These are phyloP conservation scores for Corylus heterophylla DNA, from an alignment of 306 rosid genomes.

Conservation along the genomic window DNA sequence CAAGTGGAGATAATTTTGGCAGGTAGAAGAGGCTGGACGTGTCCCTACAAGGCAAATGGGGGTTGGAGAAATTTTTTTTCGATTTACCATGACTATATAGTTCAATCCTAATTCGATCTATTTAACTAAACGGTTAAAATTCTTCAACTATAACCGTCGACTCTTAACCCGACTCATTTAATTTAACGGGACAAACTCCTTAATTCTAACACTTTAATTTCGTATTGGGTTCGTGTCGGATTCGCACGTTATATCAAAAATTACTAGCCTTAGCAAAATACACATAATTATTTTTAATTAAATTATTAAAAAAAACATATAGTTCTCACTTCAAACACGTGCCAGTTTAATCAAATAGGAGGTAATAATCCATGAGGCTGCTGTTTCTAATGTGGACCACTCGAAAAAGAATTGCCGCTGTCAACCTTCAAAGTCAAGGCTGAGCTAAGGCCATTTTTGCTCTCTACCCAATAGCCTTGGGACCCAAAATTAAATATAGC, in stretches of 20 bases:
- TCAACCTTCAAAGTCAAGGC: conserved; percentile 43
- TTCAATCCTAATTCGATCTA: too few species aligned
- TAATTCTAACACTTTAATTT: neutral
- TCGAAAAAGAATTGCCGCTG: neutral
- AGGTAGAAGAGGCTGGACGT: neutral
- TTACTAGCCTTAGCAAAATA: too few species aligned
- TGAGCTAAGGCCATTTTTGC: conserved; percentile 7
- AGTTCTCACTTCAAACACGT: neutral
- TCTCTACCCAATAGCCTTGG: neutral
- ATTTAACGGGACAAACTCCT: too few species aligned
- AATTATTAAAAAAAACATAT: too few species aligned
- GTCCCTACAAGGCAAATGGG: neutral
- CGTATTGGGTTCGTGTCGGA: too few species aligned
- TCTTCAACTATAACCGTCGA: too few species aligned
- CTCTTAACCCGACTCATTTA: too few species aligned
- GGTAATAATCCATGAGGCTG: neutral
- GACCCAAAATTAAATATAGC: neutral
- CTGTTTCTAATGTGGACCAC: conserved; percentile 19
- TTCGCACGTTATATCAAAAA: too few species aligned
- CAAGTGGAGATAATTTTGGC: neutral
- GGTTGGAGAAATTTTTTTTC: too few species aligned
- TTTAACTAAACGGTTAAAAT: too few species aligned
- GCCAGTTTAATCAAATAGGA: neutral
- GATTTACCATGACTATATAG: too few species aligned
- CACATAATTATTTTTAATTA: too few species aligned